Base-by-base conservation (phyloP, 78 protist genomes). In the Fonticula alba region DNA sequence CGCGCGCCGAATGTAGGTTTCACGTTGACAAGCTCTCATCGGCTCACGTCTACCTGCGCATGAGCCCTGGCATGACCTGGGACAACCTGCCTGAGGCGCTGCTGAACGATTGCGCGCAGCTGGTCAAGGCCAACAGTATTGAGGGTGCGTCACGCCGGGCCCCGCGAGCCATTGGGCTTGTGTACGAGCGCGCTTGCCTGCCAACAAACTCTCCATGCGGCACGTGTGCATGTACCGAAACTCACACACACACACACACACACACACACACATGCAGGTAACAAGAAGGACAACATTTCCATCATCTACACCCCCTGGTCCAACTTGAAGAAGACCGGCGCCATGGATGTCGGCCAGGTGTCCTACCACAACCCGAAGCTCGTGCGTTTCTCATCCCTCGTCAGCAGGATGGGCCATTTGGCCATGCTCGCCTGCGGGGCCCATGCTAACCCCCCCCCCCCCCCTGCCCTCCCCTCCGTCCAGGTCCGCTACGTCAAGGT, bases 11-110 rank as follows among this genome's bases (percentile, higher is more conserved):
- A 3, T 15, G 26, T 1, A 64, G 80, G 83, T 93, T 93, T 55
- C 98, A 93, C 74, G 98, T 90, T n/a, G 90, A 88, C 69, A 43
- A 61, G 40, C 65, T 74, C 13, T 80, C 89, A 7, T 76, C 86
- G n/a, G 98, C 98, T 5, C 98, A 93, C 73, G 84, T 90, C 11
- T 93, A 93, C 73, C 36, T 93, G 14, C 66, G 96, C 24, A 49
- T 86, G 26, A 7, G 43, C 43, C 43, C 3, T 3, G 79, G 75
- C 20, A 72, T 1, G 62, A 22, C 70, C 11, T 49, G 72, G 37
- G 77, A 67, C n/a, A 75, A 67, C 17, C 33, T 92, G 17, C 88
- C 92, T 7, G 74, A 26, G 19, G 72, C 37, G n/a, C 78, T 89
- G 24, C 20, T 93, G n/a, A 82, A 82, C 31, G 95, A 93, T 31